A percentile compares a stretch with the other conserved stretches of the same genome.
Conservation (phyloP, 768 basidiomycete genomes). For the Leccinellum albellum region DNA sequence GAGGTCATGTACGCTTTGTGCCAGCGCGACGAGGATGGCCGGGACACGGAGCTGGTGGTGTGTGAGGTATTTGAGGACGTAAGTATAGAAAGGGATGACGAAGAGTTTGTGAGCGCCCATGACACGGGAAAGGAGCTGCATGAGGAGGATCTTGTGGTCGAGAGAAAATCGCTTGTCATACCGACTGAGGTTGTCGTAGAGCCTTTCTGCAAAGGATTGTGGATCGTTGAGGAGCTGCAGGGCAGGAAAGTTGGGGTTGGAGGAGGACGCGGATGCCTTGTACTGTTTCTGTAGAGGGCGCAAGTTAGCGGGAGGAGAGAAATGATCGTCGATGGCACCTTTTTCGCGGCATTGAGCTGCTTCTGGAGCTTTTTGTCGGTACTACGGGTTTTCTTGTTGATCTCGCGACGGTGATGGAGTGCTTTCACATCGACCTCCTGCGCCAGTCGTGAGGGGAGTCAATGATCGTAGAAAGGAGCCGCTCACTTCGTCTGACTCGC, state of each 20-base stretch:
- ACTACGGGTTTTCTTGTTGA: slow-evolving; percentile 90
- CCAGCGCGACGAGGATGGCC: slow-evolving; percentile 88
- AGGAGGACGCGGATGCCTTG: slow-evolving; percentile 23
- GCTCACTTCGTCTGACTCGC: slow-evolving; percentile 54
- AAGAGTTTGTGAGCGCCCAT: slow-evolving; percentile 92
- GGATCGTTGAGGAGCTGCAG: slow-evolving; percentile 92
- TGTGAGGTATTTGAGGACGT: slow-evolving; percentile 89
- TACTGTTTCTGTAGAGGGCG: slow-evolving; percentile 35
- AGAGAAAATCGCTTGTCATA: slow-evolving; percentile 95
- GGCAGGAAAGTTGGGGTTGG: slow-evolving; percentile 78
- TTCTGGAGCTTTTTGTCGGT: slow-evolving; percentile 78
- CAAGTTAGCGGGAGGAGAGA: slow-evolving; percentile 24
- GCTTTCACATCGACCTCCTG: slow-evolving; percentile 66
- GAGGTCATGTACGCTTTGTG: slow-evolving; percentile 91
- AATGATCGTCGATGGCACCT: slow-evolving; percentile 39
- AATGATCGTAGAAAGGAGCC: background rate
- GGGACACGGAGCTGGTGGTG: slow-evolving; percentile 92
- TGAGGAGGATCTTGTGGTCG: slow-evolving; percentile 94
- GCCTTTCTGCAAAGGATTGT: slow-evolving; percentile 91
- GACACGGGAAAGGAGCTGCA: slow-evolving; percentile 93
- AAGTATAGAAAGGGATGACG: slow-evolving; percentile 92
- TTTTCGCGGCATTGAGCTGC: slow-evolving; percentile 68
- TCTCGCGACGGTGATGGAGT: slow-evolving; percentile 80
- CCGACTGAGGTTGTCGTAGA: slow-evolving; percentile 77
- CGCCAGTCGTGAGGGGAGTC: background rate